Evolutionary conservation across 2,329 filamentous ascomycete species (phyloP).

Genomic region (Bipolaris cookei): DNA sequence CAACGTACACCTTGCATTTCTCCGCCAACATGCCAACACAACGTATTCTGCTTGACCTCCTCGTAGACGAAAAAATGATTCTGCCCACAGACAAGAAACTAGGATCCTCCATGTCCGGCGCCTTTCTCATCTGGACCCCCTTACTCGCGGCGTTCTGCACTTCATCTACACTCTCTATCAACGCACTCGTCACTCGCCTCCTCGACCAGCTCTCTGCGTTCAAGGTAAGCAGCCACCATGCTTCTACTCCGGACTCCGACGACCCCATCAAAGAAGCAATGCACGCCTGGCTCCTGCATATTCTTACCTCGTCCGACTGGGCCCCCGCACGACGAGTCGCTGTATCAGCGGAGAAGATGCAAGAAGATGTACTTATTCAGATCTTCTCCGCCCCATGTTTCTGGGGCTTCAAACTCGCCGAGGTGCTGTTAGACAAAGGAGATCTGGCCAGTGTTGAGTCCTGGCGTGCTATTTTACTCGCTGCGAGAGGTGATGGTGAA

Average conservation of each 20-base stretch:
- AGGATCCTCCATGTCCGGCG: slow-evolving; percentile 49
- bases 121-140: slow-evolving; percentile 54
- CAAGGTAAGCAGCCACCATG: neutral
- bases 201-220: slow-evolving; percentile 36
- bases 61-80: slow-evolving; percentile 47
- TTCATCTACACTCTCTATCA: slow-evolving; percentile 43
- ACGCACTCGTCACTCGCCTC: slow-evolving; percentile 48
- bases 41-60: slow-evolving; percentile 22
- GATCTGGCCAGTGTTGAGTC: slow-evolving; percentile 13
- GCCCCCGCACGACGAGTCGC: slow-evolving; percentile 20
- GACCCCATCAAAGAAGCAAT: slow-evolving; percentile 52
- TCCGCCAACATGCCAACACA: slow-evolving; percentile 3
- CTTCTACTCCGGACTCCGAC: neutral
- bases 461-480: slow-evolving; percentile 42
- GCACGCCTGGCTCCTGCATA: slow-evolving; percentile 58
- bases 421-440: slow-evolving; percentile 37
- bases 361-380: slow-evolving; percentile 18
- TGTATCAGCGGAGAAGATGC: neutral
- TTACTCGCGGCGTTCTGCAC: slow-evolving; percentile 48
- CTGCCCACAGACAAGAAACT: slow-evolving; percentile 46
- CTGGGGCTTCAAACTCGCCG: slow-evolving; percentile 49
- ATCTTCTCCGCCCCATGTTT: slow-evolving; percentile 48
- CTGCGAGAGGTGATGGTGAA: slow-evolving; percentile 24
- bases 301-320: slow-evolving; percentile 53
- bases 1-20: slow-evolving; percentile 24